A percentile compares a stretch with the other conserved stretches of the same genome.
phyloP scores from a whole-genome alignment of 345 rosid genomes.

The Bruguiera sexangula region DNA sequence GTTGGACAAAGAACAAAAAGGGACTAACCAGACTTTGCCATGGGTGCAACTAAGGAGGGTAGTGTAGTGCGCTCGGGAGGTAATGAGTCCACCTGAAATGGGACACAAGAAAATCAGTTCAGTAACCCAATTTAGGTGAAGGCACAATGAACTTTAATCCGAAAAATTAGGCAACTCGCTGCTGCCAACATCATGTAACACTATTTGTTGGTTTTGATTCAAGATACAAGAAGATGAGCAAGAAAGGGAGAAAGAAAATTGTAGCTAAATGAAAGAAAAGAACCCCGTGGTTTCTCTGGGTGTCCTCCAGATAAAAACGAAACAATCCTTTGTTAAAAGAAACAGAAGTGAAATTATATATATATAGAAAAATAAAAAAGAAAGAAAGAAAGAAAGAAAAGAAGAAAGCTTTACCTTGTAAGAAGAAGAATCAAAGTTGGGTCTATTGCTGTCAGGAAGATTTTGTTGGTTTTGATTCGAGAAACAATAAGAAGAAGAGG shows the following conservation, averaged over 20 bases:
- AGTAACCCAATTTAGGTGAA: neutral
- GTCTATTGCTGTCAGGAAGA: neutral
- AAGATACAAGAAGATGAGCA: no score
- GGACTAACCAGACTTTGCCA: constrained; percentile 44
- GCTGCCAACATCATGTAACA: no score
- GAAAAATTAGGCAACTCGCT: no score
- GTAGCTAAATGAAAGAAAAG: no score
- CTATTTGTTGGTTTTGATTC: no score
- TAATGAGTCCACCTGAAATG: constrained; percentile 38
- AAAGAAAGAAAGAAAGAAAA: neutral
- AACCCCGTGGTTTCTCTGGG: no score
- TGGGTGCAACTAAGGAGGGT: constrained; percentile 31
- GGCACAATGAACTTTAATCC: no score
- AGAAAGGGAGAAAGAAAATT: neutral
- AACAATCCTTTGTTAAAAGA: no score
- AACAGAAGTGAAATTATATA: no score
- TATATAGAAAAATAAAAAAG: neutral
- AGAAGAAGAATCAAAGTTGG: constrained; percentile 17
- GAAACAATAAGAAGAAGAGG: constrained; percentile 2
- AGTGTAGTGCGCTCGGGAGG: constrained; percentile 24
- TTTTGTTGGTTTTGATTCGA: constrained; percentile 3
- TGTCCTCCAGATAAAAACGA: no score
- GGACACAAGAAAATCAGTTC: neutral
- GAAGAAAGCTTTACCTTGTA: constrained; percentile 18
- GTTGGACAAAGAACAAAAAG: constrained; percentile 2